phyloP scores from a whole-genome alignment of 78 protist genomes.

The Protostelium mycophagum region DNA sequence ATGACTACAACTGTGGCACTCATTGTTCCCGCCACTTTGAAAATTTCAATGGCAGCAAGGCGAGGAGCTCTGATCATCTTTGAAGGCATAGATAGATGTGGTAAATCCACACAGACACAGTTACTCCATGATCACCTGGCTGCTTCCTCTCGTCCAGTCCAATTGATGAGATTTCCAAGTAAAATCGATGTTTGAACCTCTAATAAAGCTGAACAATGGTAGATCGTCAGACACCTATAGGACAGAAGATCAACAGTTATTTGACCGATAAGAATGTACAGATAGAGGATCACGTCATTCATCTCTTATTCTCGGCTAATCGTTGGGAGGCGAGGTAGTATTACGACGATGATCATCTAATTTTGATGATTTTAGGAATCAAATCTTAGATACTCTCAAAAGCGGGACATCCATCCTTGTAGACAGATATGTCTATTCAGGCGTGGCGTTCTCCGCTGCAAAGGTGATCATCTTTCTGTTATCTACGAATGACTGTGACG shows the following conservation, averaged over 20 bases:
- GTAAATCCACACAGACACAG: conserved; percentile 77
- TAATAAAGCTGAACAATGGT: conserved; percentile 17
- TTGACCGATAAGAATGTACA: conserved; percentile 36
- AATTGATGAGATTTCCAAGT: neutral
- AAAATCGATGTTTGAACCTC: neutral
- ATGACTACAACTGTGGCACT: no score
- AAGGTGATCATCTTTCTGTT: conserved; percentile 27
- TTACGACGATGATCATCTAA: neutral
- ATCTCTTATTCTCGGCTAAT: conserved; percentile 84
- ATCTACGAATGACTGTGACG: neutral
- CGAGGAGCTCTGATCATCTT: conserved; percentile 81
- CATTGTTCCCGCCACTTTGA: no score
- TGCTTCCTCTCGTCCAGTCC: neutral
- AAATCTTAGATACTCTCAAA: conserved; percentile 20
- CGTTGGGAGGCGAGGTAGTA: conserved; percentile 72
- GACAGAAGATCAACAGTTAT: conserved; percentile 73
- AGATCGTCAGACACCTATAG: conserved; percentile 80
- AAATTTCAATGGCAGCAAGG: no score
- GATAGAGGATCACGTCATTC: conserved; percentile 79
- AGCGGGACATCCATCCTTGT: conserved; percentile 68
- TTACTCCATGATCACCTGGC: conserved; percentile 1
- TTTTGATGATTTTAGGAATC: conserved; percentile 8
- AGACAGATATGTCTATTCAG: conserved; percentile 87
- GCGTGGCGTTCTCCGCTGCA: conserved; percentile 87
- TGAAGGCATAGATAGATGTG: conserved; percentile 85